Conservation (phyloP, 1,284 basidiomycete species). For the Ustilago sp. region DNA sequence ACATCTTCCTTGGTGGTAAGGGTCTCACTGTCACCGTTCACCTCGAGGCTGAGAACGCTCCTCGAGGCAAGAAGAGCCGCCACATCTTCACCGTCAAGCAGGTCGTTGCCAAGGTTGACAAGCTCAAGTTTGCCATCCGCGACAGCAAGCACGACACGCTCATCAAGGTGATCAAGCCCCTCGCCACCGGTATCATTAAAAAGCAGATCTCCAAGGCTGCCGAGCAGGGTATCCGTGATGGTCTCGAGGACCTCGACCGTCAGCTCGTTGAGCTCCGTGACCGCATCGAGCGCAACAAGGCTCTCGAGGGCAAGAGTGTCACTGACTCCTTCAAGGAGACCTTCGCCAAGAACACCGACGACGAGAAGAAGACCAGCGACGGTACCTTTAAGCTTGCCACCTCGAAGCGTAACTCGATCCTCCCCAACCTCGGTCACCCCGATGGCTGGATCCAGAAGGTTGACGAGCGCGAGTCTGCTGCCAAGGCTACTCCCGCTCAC, state of each 20-base stretch:
- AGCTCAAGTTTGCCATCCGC: conserved; percentile 88
- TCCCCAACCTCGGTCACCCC: conserved; percentile 75
- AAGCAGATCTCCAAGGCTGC: conserved; percentile 88
- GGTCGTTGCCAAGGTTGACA: conserved; percentile 83
- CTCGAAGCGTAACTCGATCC: conserved; percentile 64
- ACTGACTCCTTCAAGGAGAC: conserved; percentile 77
- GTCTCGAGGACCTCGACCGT: conserved; percentile 85
- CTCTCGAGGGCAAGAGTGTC: conserved; percentile 51
- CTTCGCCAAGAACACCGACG: conserved; percentile 69
- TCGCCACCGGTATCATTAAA: conserved; percentile 78
- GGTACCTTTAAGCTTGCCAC: conserved; percentile 64
- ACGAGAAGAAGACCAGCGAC: conserved; percentile 66
- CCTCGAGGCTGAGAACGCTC: conserved; percentile 75
- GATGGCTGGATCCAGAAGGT: conserved; percentile 79
- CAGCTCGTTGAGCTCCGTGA: conserved; percentile 85
- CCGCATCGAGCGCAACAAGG: conserved; percentile 74
- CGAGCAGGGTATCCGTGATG: conserved; percentile 80
- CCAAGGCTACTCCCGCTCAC: conserved; percentile 53
- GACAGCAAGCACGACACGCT: conserved; percentile 90
- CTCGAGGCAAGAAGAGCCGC: conserved; percentile 58
- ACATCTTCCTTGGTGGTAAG: conserved; percentile 85
- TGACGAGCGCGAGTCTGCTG: conserved; percentile 75
- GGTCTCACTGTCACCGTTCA: conserved; percentile 75
- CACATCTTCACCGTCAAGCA: conserved; percentile 82
- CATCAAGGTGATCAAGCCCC: conserved; percentile 80